phyloP scores from a whole-genome alignment of 257 asterid species.

The Misopates orontium region DNA sequence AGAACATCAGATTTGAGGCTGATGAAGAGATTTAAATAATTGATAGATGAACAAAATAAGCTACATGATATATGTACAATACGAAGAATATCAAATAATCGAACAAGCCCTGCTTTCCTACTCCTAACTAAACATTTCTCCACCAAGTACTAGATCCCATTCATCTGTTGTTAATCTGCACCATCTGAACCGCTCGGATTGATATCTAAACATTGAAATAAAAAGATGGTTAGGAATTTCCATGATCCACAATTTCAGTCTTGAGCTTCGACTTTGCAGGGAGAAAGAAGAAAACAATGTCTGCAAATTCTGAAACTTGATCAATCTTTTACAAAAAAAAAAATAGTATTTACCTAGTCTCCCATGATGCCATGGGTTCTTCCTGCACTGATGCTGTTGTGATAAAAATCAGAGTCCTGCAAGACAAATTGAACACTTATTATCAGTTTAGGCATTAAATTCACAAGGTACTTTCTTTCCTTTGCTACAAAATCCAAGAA shows the following conservation, averaged over 20 bases:
- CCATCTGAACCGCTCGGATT: background rate
- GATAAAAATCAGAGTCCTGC: slow-evolving; percentile 27
- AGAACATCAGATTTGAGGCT: background rate
- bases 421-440: slow-evolving; percentile 9
- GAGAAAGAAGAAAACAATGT: background rate
- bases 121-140: slow-evolving; percentile 4
- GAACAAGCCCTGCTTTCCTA: slow-evolving; percentile 14
- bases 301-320: background rate
- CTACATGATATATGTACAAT: slow-evolving; percentile 31
- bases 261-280: background rate
- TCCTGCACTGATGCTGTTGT: slow-evolving; percentile 19
- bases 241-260: background rate
- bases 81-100: slow-evolving; percentile 8
- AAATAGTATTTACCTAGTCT: slow-evolving; percentile 20
- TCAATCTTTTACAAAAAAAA: background rate
- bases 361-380: background rate
- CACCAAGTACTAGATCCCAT: background rate
- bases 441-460: slow-evolving; percentile 12
- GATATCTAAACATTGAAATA: no score
- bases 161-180: slow-evolving; percentile 21
- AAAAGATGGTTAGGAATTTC: no score
- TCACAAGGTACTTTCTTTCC: background rate
- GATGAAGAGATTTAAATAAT: no score
- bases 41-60: slow-evolving; percentile 15
- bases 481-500: background rate